Evolutionary conservation across 1,139 yeast species (phyloP), one percentile per base, ranked within the genome.

Genomic region (Sugiyamaella castrensis): DNA sequence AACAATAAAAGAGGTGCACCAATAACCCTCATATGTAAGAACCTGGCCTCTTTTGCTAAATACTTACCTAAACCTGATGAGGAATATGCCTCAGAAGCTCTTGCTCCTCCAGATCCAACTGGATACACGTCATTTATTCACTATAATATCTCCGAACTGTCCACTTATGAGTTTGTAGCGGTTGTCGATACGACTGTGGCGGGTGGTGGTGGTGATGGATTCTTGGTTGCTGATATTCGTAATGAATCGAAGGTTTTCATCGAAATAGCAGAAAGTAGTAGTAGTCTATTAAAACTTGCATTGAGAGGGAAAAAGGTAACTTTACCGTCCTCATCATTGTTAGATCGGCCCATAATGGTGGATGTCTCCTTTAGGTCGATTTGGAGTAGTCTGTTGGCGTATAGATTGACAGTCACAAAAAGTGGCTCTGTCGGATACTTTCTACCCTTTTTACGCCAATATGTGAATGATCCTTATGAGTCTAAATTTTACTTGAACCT

Each of bases 401-500:
- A 80, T 59, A 72, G 68, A 24, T 60, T 82, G n/a, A 52, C 53
- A 6, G 52, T 61, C 13, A 46, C 41, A n/a, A 48, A 58, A 5
- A 33, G 47, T 52, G 35, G 48, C 31, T 8, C 50, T 53, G n/a
- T 44, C 38, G 19, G 35, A 12, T 45, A 32, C 12, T 82, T 82
- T 57, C 67, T 76, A n/a, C 84, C 95, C 0, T 72, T 87, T 34
- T 65, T 86, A 2, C 74, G 88, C 48, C 96, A 88, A 65, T 76
- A 78, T 69, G 71, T 80, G 2, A 71, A 73, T n/a, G 44, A 80
- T 37, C 87, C 87, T 2, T 76, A 71, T 57, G 96, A 89, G 64
- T 76, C 87, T 0, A 88, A 87, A 65, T 87, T 92, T 87, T 84
- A 81, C 58, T 66, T 82, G 6, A 73, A 81, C 47, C 58, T 79